These are phyloP conservation scores for Rhizopogon roseolus DNA, from an alignment of 768 basidiomycete genomes.

Conservation along the genomic window DNA sequence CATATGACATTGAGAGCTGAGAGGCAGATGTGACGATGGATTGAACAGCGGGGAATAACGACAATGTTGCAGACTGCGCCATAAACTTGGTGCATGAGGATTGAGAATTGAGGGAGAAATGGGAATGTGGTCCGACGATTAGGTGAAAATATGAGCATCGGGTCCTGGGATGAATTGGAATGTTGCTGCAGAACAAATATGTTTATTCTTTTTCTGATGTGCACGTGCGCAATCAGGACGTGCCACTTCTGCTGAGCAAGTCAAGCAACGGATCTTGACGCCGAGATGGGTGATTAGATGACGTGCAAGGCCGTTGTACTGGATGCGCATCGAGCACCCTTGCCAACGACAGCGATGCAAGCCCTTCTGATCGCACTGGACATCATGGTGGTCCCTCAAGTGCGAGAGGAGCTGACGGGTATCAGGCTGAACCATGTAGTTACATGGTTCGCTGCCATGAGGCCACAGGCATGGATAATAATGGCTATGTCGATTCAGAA, in stretches of 20 bases:
- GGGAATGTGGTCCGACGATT: too few relatives aligned
- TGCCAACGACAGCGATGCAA: background rate
- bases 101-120: too few relatives aligned
- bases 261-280: background rate
- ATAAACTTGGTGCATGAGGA: too few relatives aligned
- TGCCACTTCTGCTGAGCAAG: background rate
- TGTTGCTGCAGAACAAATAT: background rate
- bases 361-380: background rate
- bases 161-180: background rate
- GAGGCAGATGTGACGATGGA: too few relatives aligned
- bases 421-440: background rate
- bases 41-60: too few relatives aligned
- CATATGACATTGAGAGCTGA: too few relatives aligned
- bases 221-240: background rate
- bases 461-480: too few relatives aligned
- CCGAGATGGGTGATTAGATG: conserved; percentile 3
- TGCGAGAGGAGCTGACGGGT: background rate
- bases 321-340: background rate
- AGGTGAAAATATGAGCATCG: background rate
- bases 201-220: background rate
- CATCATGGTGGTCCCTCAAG: background rate
- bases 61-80: too few relatives aligned
- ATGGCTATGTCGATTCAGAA: too few relatives aligned
- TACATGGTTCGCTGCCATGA: too few relatives aligned
- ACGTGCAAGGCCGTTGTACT: background rate